Evolutionary conservation across 331 rosid genomes (phyloP), one percentile per base, ranked within the genome.

Genomic region (Pyrus hybrid): DNA sequence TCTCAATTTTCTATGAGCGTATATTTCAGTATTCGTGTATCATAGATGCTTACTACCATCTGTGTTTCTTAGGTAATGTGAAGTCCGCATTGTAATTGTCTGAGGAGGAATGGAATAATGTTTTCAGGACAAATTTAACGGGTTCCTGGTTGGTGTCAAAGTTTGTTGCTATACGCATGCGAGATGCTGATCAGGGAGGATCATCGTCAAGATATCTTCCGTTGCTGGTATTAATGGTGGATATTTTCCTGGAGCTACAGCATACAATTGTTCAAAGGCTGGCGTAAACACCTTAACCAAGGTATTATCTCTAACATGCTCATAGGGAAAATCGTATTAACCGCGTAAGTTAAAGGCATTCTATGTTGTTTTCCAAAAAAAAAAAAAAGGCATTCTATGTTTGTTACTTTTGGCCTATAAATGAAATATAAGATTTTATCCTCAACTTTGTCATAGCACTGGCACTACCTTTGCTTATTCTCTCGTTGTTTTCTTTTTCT

Each of bases 81-180:
- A 86, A 25, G 3, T 78, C 93, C 54, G 33, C 86, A 0, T 57
- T 90, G 75, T 93, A 93, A 16, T 49, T 91, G 54, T 73, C 93
- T 2, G 96, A 91, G 76, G 96, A 91, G 76, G 97, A 93, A 76
- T 93, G 98, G 98, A 62, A 88, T 71, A 49, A 70, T 2, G 87
- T 33, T 2, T 20, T 90, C 23, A 82, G 13, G 56, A 93, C 98
- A 7, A 93, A 93, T 85, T 30, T 91, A 37, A 90, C 73, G 0
- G 98, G 98, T 17, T 63, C 87, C 16, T 93, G 97, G 96, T 78
- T 91, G 78, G 97, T 93, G 43, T 90, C 98, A 26, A 93, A 88
- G 54, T 81, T 77, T 72, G 88, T 90, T 29, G 79, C 91, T 83
- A 68, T 77, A 60, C 85, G 25, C 57, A 91, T 93, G 97, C 56